Base-by-base conservation (phyloP, 768 basidiomycete genomes). In the Tephrocybe rancida region DNA sequence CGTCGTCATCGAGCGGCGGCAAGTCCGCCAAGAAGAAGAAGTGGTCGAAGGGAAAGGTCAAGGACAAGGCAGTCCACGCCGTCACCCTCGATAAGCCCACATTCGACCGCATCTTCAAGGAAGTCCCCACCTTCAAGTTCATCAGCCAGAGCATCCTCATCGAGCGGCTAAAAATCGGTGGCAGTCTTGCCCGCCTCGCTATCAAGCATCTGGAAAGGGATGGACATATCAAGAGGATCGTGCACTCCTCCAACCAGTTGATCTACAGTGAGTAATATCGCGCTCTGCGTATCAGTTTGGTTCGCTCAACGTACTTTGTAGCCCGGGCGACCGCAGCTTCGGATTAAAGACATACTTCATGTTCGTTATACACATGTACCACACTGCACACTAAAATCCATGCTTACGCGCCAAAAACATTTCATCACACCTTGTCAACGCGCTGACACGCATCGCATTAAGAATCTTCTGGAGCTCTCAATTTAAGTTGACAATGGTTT, bases 11-110 rank as follows among this genome's bases (percentile, higher is more conserved):
- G 21, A 75, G 83, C 60, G 87, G 89, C 61, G 88, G 90, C 70
- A 94, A 94, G 73, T 77, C 89, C 68, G 92, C 91, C 59, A 98
- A 98, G 85, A 98, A 98, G 86, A 98, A 98, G 92, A 98, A 98
- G 85, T 98, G 95, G 95, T 97, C 93, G 65, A 98, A 98, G 85
- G 97, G 97, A 72, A 98, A 98, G 80, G 97, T 99, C 75, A 99
- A 99, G 89, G 97, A 99, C 81, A 99, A 98, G 88, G 93, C 96
- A 67, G 87, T 92, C 70, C 95, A 98, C 84, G 84, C 92, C 65
- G 95, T 98, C 74, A 80, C 87, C 63, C 87, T 96, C 67, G 96
- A 98, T 83, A 96, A 98, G 82, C 62, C 86, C 50, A 90, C 88
- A 64, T 96, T 74, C 75, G 92, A 95, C 78, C 90, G 92, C 67